A percentile compares a stretch with the other conserved stretches of the same genome.
phyloP scores from a whole-genome alignment of 495 filamentous ascomycete genomes.

The Darksidea phi region DNA sequence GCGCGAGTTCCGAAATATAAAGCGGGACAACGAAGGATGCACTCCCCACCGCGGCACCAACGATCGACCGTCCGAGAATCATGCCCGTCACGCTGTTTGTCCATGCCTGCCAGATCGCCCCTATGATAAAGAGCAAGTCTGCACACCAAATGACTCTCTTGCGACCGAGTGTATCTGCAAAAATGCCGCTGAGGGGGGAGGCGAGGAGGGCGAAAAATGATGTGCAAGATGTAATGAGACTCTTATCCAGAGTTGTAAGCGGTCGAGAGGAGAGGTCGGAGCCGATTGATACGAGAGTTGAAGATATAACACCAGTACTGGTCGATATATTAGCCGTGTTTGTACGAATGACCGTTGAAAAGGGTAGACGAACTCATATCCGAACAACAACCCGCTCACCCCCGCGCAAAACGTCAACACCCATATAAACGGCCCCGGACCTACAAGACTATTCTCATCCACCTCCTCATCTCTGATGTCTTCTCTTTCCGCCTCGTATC shows the following conservation, averaged over 20 bases:
- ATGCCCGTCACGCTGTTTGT: constrained; percentile 64
- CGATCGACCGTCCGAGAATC: constrained; percentile 75
- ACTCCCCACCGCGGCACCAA: constrained; percentile 78
- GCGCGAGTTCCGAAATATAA: constrained; percentile 79
- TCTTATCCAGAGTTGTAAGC: constrained; percentile 75
- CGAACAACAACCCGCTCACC: constrained; percentile 83
- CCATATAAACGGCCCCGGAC: constrained; percentile 58
- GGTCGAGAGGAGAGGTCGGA: constrained; percentile 66
- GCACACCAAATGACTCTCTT: constrained; percentile 74
- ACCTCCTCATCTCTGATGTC: constrained; percentile 5
- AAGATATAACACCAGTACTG: constrained; percentile 89
- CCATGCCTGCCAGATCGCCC: constrained; percentile 69
- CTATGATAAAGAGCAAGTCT: constrained; percentile 73
- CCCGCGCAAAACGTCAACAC: constrained; percentile 75
- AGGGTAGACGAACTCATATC: constrained; percentile 75
- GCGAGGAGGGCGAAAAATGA: constrained; percentile 75
- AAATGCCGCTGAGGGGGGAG: constrained; percentile 69
- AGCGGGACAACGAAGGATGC: constrained; percentile 81
- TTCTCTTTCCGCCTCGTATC: neutral
- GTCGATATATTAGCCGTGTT: constrained; percentile 2
- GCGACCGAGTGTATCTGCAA: constrained; percentile 74
- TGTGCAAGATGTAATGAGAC: constrained; percentile 78
- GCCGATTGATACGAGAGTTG: constrained; percentile 77
- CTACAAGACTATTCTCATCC: constrained; percentile 20
- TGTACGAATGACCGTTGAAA: neutral